A percentile compares a stretch with the other conserved stretches of the same genome.
phyloP scores from a whole-genome alignment of 441 rosid species.

The Eruca vesicaria region DNA sequence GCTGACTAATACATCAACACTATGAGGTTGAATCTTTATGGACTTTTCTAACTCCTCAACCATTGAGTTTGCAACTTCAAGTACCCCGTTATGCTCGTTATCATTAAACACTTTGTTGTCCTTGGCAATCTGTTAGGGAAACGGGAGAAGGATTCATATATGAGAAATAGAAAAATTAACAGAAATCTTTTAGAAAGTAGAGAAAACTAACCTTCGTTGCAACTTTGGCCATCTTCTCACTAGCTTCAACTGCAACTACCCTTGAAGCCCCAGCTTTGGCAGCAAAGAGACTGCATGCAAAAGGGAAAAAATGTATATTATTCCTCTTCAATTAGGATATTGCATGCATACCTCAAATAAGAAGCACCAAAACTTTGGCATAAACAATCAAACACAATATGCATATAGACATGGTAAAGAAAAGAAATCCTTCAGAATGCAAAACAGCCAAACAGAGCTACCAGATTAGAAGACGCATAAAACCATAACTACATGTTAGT shows the following conservation, averaged over 20 bases:
- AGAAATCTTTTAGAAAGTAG: conserved; percentile 8
- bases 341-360: not conserved
- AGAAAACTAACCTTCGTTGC: conserved; percentile 68
- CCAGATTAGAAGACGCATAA: not conserved
- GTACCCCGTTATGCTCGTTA: conserved; percentile 44
- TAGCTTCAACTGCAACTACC: conserved; percentile 92
- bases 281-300: conserved; percentile 69
- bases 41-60: conserved; percentile 75
- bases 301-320: not conserved
- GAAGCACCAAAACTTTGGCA: not conserved
- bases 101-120: conserved; percentile 59
- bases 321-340: not conserved
- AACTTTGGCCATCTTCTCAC: conserved; percentile 89
- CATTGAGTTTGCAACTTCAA: conserved; percentile 86
- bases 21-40: conserved; percentile 63
- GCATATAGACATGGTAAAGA: not conserved
- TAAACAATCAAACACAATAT: no score
- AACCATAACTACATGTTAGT: not conserved
- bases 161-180: not conserved
- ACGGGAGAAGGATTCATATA: not conserved
- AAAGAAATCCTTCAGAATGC: not conserved
- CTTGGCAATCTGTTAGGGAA: conserved; percentile 64
- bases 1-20: conserved; percentile 78
- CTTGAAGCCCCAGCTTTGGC: conserved; percentile 90
- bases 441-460: not conserved